Conservation (phyloP, 805 yeast species). For the Metschnikowia lunata region DNA sequence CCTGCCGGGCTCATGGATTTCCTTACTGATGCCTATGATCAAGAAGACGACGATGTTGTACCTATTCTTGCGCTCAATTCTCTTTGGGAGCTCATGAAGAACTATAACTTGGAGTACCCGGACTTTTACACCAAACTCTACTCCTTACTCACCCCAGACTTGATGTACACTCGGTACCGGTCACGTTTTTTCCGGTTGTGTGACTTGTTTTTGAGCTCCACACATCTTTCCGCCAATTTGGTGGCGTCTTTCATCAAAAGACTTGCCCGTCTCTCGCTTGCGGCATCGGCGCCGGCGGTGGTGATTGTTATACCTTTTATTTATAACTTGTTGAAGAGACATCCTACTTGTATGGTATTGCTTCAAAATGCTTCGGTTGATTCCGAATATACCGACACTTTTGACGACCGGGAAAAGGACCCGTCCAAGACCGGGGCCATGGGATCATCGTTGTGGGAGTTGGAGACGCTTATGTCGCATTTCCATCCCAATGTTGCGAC, state of each 20-base stretch:
- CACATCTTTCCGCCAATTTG: slow-evolving; percentile 78
- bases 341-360: slow-evolving; percentile 90
- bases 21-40: slow-evolving; percentile 76
- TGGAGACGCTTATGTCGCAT: slow-evolving; percentile 72
- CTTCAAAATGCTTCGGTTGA: slow-evolving; percentile 51
- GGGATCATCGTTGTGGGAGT: slow-evolving; percentile 88
- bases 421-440: slow-evolving; percentile 80
- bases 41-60: slow-evolving; percentile 41
- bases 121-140: slow-evolving; percentile 81
- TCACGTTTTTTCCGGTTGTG: slow-evolving; percentile 84
- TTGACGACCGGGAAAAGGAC: slow-evolving; percentile 55
- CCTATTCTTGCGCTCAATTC: slow-evolving; percentile 84
- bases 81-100: slow-evolving; percentile 76
- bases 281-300: slow-evolving; percentile 84
- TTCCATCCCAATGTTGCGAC: slow-evolving; percentile 96
- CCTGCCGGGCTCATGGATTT: slow-evolving; percentile 92
- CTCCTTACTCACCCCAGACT: slow-evolving; percentile 66
- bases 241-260: slow-evolving; percentile 88
- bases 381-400: slow-evolving; percentile 55
- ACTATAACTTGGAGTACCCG: slow-evolving; percentile 85
- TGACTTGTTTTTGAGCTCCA: slow-evolving; percentile 79
- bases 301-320: slow-evolving; percentile 87
- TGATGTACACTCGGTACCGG: slow-evolving; percentile 74
- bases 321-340: slow-evolving; percentile 83
- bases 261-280: slow-evolving; percentile 67